Base-by-base conservation (phyloP, 495 filamentous ascomycete species). In the Tuber magnatum region DNA sequence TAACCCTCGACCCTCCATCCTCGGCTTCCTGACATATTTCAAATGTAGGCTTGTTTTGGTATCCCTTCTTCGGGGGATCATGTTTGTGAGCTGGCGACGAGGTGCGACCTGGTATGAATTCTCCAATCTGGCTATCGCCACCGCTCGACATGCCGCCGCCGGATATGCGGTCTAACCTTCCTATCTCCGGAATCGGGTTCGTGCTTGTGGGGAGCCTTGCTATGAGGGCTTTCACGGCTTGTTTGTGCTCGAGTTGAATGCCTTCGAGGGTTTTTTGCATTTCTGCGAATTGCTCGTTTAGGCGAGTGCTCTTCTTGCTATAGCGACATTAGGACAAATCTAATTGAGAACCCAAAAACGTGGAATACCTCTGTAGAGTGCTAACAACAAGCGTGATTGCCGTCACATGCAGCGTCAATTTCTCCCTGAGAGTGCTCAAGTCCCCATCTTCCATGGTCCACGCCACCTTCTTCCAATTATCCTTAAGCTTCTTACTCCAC, bases 401-500 rank as follows among this genome's bases (percentile, higher is more conserved):
- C 0, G 42, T 24, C 8, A 72, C 51, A 72, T 72, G 71, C 14
- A 44, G 1, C 3, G 51, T 48, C 28, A 72, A 32, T 44, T 72
- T 43, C n/a, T 46, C 42, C 9, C 71, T 18, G 43, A 72, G 42
- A 8, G 28, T 32, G 10, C 42, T 48, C 38, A 72, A 22, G 14
- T 72, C 51, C 24, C 42, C 71, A n/a, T n/a, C 46, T 5, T 41
- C 71, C 9, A 44, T 72, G 10, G 71, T 72, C 71, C 71, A 72
- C 12, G 38, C 46, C 28, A 72, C 71, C 43, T 20, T 56, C 48
- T 32, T 56, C 71, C 42, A 72, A 40, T 56, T 72, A 39, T 72
- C 71, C 38, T 72, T 72, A 32, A 72, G 24, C 4, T 35, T 48
- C 43, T 72, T 72, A 1, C 41, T 46, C 71, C 71, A 72, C 18